Percentiles rank a stretch among this genome's conserved stretches.
These are phyloP conservation scores for Porphyrellus cyaneotinctus DNA, from an alignment of 768 basidiomycete genomes.

Conservation along the genomic window DNA sequence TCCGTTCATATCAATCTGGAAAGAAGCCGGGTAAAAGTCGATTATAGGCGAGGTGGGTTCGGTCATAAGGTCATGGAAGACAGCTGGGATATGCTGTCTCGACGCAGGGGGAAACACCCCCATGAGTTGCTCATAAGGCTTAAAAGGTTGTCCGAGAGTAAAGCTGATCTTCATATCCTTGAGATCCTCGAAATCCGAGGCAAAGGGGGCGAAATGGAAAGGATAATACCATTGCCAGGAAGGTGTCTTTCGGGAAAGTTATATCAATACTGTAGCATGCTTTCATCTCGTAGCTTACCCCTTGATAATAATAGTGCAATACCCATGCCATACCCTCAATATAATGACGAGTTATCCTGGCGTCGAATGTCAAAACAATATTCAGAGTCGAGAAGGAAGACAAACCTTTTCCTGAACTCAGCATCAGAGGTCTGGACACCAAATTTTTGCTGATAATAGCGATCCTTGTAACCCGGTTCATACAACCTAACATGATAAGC, in stretches of 20 bases:
- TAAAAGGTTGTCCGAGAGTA: slow-evolving; percentile 81
- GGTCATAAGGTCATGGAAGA: slow-evolving; percentile 86
- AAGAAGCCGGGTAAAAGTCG: slow-evolving; percentile 90
- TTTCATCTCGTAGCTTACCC: slow-evolving; percentile 48
- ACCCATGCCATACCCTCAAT: slow-evolving; percentile 97
- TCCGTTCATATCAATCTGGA: slow-evolving; percentile 99
- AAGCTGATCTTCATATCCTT: slow-evolving; percentile 78
- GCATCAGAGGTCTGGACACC: slow-evolving; percentile 65
- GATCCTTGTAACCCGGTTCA: slow-evolving; percentile 93
- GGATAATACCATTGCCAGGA: slow-evolving; percentile 99
- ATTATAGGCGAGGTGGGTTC: slow-evolving; percentile 86
- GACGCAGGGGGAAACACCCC: slow-evolving; percentile 92
- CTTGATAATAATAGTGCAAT: slow-evolving; percentile 96
- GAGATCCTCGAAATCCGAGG: slow-evolving; percentile 84
- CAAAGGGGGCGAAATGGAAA: slow-evolving; percentile 97
- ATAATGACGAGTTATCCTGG: slow-evolving; percentile 77
- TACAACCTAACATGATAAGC: slow-evolving; percentile 58
- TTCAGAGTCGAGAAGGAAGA: slow-evolving; percentile 8
- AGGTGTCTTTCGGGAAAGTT: slow-evolving; percentile 52
- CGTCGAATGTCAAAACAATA: slow-evolving; percentile 4
- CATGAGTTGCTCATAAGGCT: slow-evolving; percentile 97
- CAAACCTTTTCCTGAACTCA: slow-evolving; percentile 71
- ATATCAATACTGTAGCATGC: slow-evolving; percentile 14
- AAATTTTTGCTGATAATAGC: slow-evolving; percentile 95
- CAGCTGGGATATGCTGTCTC: slow-evolving; percentile 80